Evolutionary conservation across 1,139 yeast species (phyloP), one percentile per base, ranked within the genome.

Genomic region (Petasospora rhodanensis): DNA sequence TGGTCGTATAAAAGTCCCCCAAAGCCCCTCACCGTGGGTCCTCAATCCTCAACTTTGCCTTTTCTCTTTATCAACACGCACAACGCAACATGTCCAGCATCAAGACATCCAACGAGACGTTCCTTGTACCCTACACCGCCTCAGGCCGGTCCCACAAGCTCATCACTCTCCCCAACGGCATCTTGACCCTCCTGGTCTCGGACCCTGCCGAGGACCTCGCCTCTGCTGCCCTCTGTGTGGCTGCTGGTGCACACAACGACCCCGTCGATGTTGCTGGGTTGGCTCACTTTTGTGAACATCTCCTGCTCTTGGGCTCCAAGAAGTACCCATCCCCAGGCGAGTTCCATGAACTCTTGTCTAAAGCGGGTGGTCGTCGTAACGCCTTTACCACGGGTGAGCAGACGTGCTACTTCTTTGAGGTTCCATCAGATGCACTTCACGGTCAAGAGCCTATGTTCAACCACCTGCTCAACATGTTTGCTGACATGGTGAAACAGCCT

Each of bases 271-370:
- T 68, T 1, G 69, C 70, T 0, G 91, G 91, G 0, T 45, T 81
- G 23, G 89, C 91, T 0, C 93, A 82, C 57, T 62, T 81, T 26
- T 79, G 86, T 51, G 91, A 82, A 42, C 91, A 82, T 53, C 65
- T 76, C 69, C 44, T 81, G 1, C 67, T 77, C 32, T 62, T 71
- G 30, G 83, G 84, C 1, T 71, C 83, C 0, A 70, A 70, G 38
- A 58, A 65, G 25, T 73, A 57, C 41, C 79, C 84, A 0, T 54
- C 61, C 14, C 66, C 73, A 0, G 66, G 64, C 28, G 51, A 54
- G 15, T 73, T 74, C 38, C 67, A 69, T 31, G 67, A 67, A 13
- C 42, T 56, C 6, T 47, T 79, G 1, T 49, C 65, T 3, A 51
- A 61, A 14, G 55, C 65, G 28, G 79, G 80, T 12, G 91, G 91